Evolutionary conservation across 1,284 basidiomycete species (phyloP), one percentile per base, ranked within the genome.

Genomic region (Melampsora larici-populina): DNA sequence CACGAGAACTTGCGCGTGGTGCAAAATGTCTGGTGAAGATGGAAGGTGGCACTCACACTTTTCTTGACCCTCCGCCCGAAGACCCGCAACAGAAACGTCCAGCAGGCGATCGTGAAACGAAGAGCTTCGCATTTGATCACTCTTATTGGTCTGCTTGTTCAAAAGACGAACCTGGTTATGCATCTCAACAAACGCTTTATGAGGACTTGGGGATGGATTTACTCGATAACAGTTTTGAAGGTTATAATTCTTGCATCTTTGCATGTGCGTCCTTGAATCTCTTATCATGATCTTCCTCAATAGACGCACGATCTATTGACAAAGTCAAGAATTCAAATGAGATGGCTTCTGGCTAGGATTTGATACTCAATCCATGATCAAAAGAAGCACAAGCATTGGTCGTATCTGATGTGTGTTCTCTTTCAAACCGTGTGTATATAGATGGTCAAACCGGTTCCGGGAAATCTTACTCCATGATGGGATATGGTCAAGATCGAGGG

Each of bases 401-500:
- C 67, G 17, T 18, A 74, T 64, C 40, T 66, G 58, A 78, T 58
- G 48, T 78, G 36, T 63, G 51, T 46, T 67, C 46, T 79, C 26
- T 79, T 36, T 26, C 7, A 8, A 29, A 58, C 13, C 21, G 13
- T 1, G 18, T 24, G 55, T 31, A 36, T 36, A 15, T 79, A 93
- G 91, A 93, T 86, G 91, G 91, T 82, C 91, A 93, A 86, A 93
- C 91, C 84, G 91, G 91, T 83, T 93, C 91, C 81, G 92, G 92
- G 79, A 93, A 93, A 86, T 93, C 92, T 58, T 93, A 93, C 81
- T 94, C 94, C 87, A 97, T 97, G 94, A 97, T 97, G 94, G 94
- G 95, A 82, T 97, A 99, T 83, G 96, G 96, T 26, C 87, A 89
- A 70, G 97, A 97, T 87, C 97, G 97, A 85, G 96, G 96, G 76